Conservation (phyloP, 495 filamentous ascomycete genomes). For the Penicillium maclennaniae region DNA sequence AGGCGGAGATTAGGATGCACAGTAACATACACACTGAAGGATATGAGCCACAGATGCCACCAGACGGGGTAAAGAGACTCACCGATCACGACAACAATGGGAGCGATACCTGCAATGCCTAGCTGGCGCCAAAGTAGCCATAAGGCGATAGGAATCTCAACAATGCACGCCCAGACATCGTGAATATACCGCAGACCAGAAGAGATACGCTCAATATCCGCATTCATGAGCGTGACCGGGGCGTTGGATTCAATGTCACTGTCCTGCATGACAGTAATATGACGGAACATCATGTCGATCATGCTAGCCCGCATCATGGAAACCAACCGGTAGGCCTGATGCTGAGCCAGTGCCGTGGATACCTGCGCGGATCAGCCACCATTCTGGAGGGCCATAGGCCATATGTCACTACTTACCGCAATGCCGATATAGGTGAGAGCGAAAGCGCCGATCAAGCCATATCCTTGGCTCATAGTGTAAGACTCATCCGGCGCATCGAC, state of each 20-base stretch:
- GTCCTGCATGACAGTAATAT: too few species aligned
- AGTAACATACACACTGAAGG: too few species aligned
- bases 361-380: too few species aligned
- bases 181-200: slow-evolving; percentile 37
- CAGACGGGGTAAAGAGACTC: too few species aligned
- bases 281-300: too few species aligned
- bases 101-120: slow-evolving; percentile 36
- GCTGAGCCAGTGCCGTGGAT: too few species aligned
- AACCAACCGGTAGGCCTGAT: slow-evolving; percentile 39
- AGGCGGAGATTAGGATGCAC: too few species aligned
- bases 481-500: neutral
- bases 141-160: slow-evolving; percentile 52
- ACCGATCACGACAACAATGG: slow-evolving; percentile 44
- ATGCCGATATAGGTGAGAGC: slow-evolving; percentile 52
- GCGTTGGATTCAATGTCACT: too few species aligned
- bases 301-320: too few species aligned
- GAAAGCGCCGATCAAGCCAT: slow-evolving; percentile 54
- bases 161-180: slow-evolving; percentile 46
- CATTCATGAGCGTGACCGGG: slow-evolving; percentile 55
- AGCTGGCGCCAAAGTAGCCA: slow-evolving; percentile 48
- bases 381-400: too few species aligned
- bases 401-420: slow-evolving; percentile 51
- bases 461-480: slow-evolving; percentile 27
- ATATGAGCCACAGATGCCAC: too few species aligned
- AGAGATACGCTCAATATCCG: slow-evolving; percentile 45